Base-by-base conservation (phyloP, 2,329 filamentous ascomycete genomes). In the Bertia moriformis region DNA sequence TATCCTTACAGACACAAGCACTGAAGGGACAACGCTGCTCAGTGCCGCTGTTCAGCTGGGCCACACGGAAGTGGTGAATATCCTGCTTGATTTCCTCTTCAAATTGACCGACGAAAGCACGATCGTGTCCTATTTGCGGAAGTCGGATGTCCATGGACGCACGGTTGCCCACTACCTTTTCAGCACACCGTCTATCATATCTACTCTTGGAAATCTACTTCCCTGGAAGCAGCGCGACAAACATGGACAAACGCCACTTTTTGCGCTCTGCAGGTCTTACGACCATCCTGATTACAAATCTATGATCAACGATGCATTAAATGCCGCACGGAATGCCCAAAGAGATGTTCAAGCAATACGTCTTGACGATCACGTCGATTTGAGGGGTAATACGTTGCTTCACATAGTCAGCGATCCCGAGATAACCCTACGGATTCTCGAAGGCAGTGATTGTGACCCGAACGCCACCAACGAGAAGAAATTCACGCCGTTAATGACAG, bases 101-200 rank as follows among this genome's bases (percentile, higher is more conserved):
- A 63, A 66, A 39, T 65, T 63, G 40, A 65, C 65, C 24, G 67
- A 71, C 14, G 63, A 74, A 39, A 59, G 66, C 14, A 65, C 71
- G 38, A 57, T 93, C 19, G 57, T 63, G 33, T 61, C 66, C 4
- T 96, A 98, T 52, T 60, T 96, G 37, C 66, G 73, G 3, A 66
- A 72, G 43, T 81, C 89, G 50, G 91, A 98, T 52, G 75, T 72
- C 27, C 81, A 87, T 64, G 91, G 89, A 17, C 78, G 91, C 48
- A 93, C 87, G 44, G 73, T 85, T 39, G 91, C 82, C n/a, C 91
- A 98, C 58, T 98, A 98, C 56, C 68, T 98, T 14, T 98, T 98
- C 61, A 83, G 94, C 51, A 80, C 85, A 5, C 91, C 91, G 2
- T 69, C 73, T 39, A 65, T 98, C 15, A 91, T 98, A 47, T 63